Evolutionary conservation across 768 basidiomycete species (phyloP).

Genomic region (Neoboletus subvelutipes): DNA sequence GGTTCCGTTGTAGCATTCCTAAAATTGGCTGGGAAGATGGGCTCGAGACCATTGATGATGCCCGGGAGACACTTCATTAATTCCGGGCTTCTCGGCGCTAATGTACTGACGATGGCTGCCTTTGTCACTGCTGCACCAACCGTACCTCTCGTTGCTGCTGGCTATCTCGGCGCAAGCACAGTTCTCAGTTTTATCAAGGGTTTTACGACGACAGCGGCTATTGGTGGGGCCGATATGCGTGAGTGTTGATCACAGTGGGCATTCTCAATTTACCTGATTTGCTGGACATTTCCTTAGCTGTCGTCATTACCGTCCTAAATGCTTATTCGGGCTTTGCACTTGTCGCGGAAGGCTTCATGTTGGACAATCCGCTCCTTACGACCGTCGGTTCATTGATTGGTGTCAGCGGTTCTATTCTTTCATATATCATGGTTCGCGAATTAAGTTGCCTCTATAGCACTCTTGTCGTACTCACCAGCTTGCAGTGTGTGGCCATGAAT

Average conservation of each 20-base stretch:
- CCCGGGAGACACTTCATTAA: constrained; percentile 82
- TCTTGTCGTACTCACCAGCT: constrained; percentile 6
- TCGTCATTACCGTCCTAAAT: constrained; percentile 88
- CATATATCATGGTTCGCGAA: constrained; percentile 81
- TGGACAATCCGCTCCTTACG: constrained; percentile 81
- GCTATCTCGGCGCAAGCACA: constrained; percentile 72
- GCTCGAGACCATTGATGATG: constrained; percentile 67
- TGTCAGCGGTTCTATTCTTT: constrained; percentile 87
- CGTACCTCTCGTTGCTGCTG: constrained; percentile 73
- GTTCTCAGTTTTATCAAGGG: constrained; percentile 82
- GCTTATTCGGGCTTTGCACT: constrained; percentile 91
- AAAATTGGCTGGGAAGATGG: constrained; percentile 81
- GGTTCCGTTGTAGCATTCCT: constrained; percentile 89
- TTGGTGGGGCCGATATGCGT: constrained; percentile 95
- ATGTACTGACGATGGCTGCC: constrained; percentile 70
- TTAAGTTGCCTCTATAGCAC: neutral
- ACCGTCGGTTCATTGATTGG: constrained; percentile 86
- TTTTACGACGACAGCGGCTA: constrained; percentile 85
- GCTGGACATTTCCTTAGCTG: constrained; percentile 47
- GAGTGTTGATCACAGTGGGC: constrained; percentile 28
- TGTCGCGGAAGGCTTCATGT: constrained; percentile 91
- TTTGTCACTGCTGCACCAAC: constrained; percentile 71
- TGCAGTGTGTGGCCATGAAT: constrained; percentile 90
- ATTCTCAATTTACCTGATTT: constrained; percentile 4
- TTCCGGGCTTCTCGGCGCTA: constrained; percentile 64